phyloP scores from a whole-genome alignment of 1,284 basidiomycete species.

The Sporisorium exsertum region DNA sequence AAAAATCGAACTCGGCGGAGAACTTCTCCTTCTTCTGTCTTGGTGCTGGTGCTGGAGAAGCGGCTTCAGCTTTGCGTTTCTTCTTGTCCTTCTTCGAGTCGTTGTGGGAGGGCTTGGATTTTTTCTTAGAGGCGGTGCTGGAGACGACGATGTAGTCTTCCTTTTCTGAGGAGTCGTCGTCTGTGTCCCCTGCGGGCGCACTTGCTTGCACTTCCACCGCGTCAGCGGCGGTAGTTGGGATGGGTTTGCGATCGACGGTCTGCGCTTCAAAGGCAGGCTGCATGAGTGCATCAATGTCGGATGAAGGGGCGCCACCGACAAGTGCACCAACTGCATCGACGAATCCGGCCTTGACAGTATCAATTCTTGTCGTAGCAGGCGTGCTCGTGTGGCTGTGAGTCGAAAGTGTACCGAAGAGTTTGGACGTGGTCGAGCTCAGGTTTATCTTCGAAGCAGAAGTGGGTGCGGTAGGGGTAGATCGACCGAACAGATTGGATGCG shows the following conservation, averaged over 20 bases:
- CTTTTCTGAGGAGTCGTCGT: constrained; percentile 9
- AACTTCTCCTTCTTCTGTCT: constrained; percentile 33
- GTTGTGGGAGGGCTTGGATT: not conserved
- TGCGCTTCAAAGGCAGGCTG: constrained; percentile 12
- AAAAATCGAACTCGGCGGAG: constrained; percentile 35
- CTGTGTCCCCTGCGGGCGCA: not conserved
- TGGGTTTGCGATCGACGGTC: not conserved
- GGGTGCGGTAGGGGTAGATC: constrained; percentile 1
- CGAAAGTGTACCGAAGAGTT: constrained; percentile 23
- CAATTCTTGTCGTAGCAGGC: constrained; percentile 1
- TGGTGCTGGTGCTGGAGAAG: not conserved
- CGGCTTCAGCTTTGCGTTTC: constrained; percentile 26
- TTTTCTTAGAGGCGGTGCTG: constrained; percentile 13
- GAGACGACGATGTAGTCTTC: constrained; percentile 46
- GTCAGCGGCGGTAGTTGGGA: not conserved
- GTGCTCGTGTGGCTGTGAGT: not conserved
- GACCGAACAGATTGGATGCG: constrained; percentile 35
- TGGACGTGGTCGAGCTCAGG: constrained; percentile 24
- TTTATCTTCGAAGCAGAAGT: not conserved
- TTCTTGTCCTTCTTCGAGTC: constrained; percentile 39
- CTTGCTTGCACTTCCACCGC: too few relatives aligned
- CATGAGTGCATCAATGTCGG: not conserved
- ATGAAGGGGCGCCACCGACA: not conserved
- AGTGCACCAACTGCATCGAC: constrained; percentile 17
- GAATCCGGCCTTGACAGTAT: constrained; percentile 38